Evolutionary conservation across 1,284 basidiomycete genomes (phyloP), one percentile per base, ranked within the genome.

Genomic region (Schizophyllum commune): DNA sequence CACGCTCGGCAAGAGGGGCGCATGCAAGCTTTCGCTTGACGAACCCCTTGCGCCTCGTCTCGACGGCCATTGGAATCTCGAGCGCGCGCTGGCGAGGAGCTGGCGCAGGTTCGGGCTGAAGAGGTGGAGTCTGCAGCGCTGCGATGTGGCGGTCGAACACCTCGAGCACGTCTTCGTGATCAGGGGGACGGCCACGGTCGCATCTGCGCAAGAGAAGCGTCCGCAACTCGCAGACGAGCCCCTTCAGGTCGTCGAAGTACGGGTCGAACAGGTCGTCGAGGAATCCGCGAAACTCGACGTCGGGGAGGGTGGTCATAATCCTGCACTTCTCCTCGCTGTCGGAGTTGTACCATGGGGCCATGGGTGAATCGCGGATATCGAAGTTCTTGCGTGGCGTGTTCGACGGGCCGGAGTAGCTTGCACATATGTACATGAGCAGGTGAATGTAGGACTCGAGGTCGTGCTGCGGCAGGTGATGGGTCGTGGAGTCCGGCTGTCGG

Each of bases 351-450:
- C 34, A 39, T 7, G 13, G 34, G 6, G 7, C 34, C 13, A 39
- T 39, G 7, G 6, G 6, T 13, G 13, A 13, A 7, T 6, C 6
- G 34, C 34, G 34, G 7, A 39, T 13, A 13, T 39, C 34, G 34
- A 39, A 6, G 34, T 39, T 13, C 7, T 6, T 39, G 7, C 34
- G 34, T 39, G 34, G 34, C 6, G 34, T 39, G 34, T 39, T 39
- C 7, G n/a, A 2, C 4, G 62, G 62, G 7, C 62, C 62, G 1
- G 60, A 57, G n/a, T 63, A 61, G 32, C 61, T 57, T 2, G 54
- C 5, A 19, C 60, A 61, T n/a, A 64, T n/a, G 22, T 58, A 64
- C 17, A 62, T 39, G n/a, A 64, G 55, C 13, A 64, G 58, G 52
- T 61, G 57, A 6, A 63, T 22, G 9, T 61, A 17, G n/a, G 59